phyloP scores from a whole-genome alignment of 2,329 filamentous ascomycete genomes.

The Huntiella savannae region DNA sequence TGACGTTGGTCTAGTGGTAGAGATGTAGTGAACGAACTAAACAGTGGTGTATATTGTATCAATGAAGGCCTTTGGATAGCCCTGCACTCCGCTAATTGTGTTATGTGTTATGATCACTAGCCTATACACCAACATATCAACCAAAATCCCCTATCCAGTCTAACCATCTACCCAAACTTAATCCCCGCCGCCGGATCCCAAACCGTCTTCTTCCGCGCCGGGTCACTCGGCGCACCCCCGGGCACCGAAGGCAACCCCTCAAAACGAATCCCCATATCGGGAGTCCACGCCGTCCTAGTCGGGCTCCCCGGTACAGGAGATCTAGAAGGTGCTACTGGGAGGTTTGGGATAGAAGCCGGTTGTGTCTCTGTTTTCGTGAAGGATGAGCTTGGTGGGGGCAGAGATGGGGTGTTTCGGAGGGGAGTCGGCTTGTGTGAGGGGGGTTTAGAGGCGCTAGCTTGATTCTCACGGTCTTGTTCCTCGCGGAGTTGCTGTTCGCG shows the following conservation, averaged over 20 bases:
- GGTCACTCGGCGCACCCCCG: constrained; percentile 12
- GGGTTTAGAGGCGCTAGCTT: not conserved
- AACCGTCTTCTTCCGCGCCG: constrained; percentile 12
- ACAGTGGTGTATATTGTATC: too few relatives aligned
- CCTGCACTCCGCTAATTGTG: too few relatives aligned
- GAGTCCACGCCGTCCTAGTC: constrained; percentile 44
- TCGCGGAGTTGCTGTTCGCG: too few relatives aligned
- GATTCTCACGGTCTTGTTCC: constrained; percentile 10
- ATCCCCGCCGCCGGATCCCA: constrained; percentile 11
- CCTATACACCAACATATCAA: too few relatives aligned
- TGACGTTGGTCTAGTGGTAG: too few relatives aligned
- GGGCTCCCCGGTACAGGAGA: not conserved
- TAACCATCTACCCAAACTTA: constrained; percentile 13
- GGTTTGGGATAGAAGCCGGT: constrained; percentile 12
- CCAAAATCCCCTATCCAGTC: too few relatives aligned
- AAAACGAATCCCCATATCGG: constrained; percentile 67
- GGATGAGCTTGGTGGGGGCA: constrained; percentile 18
- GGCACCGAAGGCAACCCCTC: constrained; percentile 23
- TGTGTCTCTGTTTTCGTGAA: constrained; percentile 9
- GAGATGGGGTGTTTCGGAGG: not conserved
- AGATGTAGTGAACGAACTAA: too few relatives aligned
- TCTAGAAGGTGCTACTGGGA: not conserved
- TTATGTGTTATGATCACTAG: too few relatives aligned
- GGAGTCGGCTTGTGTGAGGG: not conserved
- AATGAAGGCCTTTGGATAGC: too few relatives aligned